Conservation (phyloP, 768 basidiomycete species). For the Mrakia blollopis region DNA sequence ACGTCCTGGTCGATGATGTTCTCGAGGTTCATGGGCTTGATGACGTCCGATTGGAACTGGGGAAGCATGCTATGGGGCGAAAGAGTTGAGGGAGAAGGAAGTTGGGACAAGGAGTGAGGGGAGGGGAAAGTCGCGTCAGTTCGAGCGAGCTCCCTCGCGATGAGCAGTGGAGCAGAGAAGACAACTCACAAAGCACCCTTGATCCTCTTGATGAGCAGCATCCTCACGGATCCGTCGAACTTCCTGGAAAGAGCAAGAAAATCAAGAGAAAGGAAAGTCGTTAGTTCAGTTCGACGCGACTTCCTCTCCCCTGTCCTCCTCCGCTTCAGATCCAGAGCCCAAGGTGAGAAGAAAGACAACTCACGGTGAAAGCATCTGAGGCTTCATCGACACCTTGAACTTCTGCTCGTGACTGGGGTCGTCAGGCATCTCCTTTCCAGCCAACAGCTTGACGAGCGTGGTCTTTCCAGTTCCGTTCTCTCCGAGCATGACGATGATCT, state of each 20-base stretch:
- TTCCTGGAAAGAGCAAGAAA: constrained; percentile 53
- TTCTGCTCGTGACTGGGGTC: constrained; percentile 72
- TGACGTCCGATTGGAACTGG: constrained; percentile 97
- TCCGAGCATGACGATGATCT: constrained; percentile 98
- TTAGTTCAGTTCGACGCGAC: not conserved
- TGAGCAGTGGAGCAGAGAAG: not conserved
- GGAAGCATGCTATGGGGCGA: constrained; percentile 46
- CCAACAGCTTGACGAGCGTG: constrained; percentile 90
- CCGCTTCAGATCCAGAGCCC: not conserved
- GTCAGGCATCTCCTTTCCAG: constrained; percentile 82
- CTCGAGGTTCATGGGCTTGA: constrained; percentile 96
- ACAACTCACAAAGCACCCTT: constrained; percentile 63
- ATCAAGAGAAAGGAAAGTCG: not conserved
- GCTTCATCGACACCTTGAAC: constrained; percentile 79
- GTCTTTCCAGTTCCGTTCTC: constrained; percentile 99
- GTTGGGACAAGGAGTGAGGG: not conserved
- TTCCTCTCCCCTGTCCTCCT: no score
- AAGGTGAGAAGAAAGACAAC: not conserved
- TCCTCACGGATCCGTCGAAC: constrained; percentile 93
- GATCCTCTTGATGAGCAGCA: constrained; percentile 89
- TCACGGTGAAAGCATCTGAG: constrained; percentile 59
- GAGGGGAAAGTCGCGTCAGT: not conserved
- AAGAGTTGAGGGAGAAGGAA: not conserved
- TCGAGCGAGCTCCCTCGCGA: no score
- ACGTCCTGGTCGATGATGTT: constrained; percentile 96